These are phyloP conservation scores for Calonectria naviculata DNA, from an alignment of 2,329 filamentous ascomycete species.

Conservation along the genomic window DNA sequence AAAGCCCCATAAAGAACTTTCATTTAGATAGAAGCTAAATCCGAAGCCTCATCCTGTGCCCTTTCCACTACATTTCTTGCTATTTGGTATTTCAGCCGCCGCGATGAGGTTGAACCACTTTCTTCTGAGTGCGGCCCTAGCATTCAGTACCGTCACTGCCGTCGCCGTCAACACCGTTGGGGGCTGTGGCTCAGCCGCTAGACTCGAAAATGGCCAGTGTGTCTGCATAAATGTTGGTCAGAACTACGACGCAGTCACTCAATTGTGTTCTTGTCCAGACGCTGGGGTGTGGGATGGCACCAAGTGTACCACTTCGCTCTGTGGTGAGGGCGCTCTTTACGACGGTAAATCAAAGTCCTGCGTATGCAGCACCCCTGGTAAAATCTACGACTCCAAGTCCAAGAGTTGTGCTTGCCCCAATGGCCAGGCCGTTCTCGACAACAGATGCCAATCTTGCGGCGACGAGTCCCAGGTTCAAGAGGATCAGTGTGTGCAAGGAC, in stretches of 20 bases:
- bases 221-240: slow-evolving; percentile 6
- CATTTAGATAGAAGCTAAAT: background rate
- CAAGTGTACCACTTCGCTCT: background rate
- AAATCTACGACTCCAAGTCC: background rate
- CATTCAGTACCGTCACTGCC: slow-evolving; percentile 28
- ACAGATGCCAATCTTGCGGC: background rate
- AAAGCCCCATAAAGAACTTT: background rate
- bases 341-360: background rate
- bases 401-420: background rate
- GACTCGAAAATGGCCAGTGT: background rate
- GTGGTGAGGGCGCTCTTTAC: background rate
- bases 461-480: background rate
- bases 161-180: no score
- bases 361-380: background rate
- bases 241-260: background rate
- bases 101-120: slow-evolving; percentile 32
- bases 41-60: background rate
- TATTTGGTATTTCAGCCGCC: slow-evolving; percentile 18
- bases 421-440: background rate
- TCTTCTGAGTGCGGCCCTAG: slow-evolving; percentile 26
- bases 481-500: background rate
- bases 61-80: slow-evolving; percentile 1
- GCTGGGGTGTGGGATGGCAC: background rate
- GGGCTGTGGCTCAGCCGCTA: background rate
- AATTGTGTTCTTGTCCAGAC: background rate